These are phyloP conservation scores for Scorias spongiosa DNA, from an alignment of 2,329 filamentous ascomycete species.

Conservation along the genomic window DNA sequence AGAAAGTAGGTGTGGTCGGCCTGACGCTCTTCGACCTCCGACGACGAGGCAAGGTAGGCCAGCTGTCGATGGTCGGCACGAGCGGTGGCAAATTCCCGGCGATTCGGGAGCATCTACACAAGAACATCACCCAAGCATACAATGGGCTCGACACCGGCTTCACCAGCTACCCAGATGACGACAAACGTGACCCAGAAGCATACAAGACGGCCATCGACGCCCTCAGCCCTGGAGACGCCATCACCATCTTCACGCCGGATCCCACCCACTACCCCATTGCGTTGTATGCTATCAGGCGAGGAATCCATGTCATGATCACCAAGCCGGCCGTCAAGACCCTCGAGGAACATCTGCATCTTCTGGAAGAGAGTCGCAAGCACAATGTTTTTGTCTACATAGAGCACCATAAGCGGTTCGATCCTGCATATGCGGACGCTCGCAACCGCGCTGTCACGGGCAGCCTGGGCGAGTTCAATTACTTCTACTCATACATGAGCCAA, in stretches of 20 bases:
- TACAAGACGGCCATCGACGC: constrained; percentile 84
- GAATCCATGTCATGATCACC: constrained; percentile 82
- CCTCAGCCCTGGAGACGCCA: constrained; percentile 66
- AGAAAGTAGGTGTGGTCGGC: constrained; percentile 89
- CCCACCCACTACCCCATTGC: constrained; percentile 87
- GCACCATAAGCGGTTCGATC: constrained; percentile 94
- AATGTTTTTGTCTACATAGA: constrained; percentile 85
- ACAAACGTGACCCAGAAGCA: constrained; percentile 57
- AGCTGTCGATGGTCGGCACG: constrained; percentile 78
- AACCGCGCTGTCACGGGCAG: constrained; percentile 48
- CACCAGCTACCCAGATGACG: constrained; percentile 63
- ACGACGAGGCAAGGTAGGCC: constrained; percentile 71
- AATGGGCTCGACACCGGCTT: constrained; percentile 81
- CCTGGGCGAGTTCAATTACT: constrained; percentile 94
- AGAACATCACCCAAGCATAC: constrained; percentile 79
- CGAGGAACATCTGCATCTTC: constrained; percentile 60
- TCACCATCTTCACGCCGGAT: constrained; percentile 93
- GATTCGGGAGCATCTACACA: constrained; percentile 73
- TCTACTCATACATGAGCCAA: constrained; percentile 94
- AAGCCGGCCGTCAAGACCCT: constrained; percentile 85
- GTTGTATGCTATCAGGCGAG: constrained; percentile 75
- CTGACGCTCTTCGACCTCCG: constrained; percentile 80
- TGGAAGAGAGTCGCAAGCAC: constrained; percentile 55
- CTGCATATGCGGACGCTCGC: constrained; percentile 77
- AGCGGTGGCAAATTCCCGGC: constrained; percentile 82